Conservation (phyloP, 2,329 filamentous ascomycete genomes). For the Camillea tinctor region DNA sequence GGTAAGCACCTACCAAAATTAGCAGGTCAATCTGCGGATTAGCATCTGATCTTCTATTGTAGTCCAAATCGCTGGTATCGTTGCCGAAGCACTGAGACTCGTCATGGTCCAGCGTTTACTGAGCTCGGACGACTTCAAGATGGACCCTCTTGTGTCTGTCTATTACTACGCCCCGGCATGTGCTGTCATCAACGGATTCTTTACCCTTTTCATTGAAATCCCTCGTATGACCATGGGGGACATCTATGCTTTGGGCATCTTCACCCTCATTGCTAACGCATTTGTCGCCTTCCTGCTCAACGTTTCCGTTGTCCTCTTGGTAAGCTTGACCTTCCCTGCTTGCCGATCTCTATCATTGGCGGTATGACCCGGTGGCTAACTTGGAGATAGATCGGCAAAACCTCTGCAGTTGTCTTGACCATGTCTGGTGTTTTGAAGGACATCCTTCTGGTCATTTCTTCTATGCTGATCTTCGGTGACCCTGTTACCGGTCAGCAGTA, state of each 20-base stretch:
- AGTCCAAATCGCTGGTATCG: constrained; percentile 72
- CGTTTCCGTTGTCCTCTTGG: constrained; percentile 79
- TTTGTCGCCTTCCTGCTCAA: constrained; percentile 77
- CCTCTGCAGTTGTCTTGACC: constrained; percentile 70
- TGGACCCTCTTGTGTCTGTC: constrained; percentile 83
- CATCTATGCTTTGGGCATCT: constrained; percentile 62
- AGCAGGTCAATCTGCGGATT: neutral
- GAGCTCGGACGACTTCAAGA: constrained; percentile 75
- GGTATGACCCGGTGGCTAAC: constrained; percentile 3
- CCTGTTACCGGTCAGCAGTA: constrained; percentile 64
- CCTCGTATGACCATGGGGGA: constrained; percentile 64
- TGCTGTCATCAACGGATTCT: constrained; percentile 74
- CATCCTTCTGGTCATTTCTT: constrained; percentile 66
- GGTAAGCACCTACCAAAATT: constrained; percentile 12
- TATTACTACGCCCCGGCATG: constrained; percentile 91
- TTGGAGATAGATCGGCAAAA: constrained; percentile 58
- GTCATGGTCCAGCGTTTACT: constrained; percentile 86
- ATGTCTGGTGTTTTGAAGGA: constrained; percentile 72
- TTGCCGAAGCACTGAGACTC: constrained; percentile 77
- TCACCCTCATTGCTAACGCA: constrained; percentile 70
- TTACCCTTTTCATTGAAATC: constrained; percentile 68
- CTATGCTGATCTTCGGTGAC: constrained; percentile 66
- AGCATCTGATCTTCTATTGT: neutral
- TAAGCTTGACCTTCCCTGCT: constrained; percentile 42
- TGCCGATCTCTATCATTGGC: too few species aligned